phyloP scores from a whole-genome alignment of 2,329 filamentous ascomycete genomes.

The Claviceps africana region DNA sequence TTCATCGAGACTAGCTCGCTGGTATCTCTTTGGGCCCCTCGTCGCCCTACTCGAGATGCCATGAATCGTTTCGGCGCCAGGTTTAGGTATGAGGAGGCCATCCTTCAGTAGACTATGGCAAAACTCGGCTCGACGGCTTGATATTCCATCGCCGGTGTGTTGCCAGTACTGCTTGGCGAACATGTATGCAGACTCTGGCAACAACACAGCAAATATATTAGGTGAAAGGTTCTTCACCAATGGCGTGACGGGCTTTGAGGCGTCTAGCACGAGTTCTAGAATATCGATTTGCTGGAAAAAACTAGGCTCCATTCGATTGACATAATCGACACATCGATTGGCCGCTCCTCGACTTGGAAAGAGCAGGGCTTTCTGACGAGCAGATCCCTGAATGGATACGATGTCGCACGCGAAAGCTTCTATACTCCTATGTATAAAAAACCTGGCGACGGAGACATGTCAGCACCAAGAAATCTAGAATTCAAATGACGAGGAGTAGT shows the following conservation, averaged over 20 bases:
- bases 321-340: conserved; percentile 60
- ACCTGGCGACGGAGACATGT: conserved; percentile 37
- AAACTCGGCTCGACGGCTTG: conserved; percentile 82
- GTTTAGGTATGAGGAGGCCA: conserved; percentile 35
- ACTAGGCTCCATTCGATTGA: conserved; percentile 42
- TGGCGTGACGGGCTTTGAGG: conserved; percentile 34
- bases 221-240: conserved; percentile 42
- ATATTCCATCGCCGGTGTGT: conserved; percentile 84
- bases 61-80: conserved; percentile 13
- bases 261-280: conserved; percentile 49
- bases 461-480: not conserved
- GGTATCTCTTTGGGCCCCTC: conserved; percentile 73
- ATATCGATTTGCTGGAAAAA: conserved; percentile 34
- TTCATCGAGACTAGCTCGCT: conserved; percentile 31
- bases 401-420: conserved; percentile 58
- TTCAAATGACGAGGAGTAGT: not conserved
- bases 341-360: conserved; percentile 63
- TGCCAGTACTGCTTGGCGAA: conserved; percentile 95
- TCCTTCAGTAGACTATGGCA: conserved; percentile 63
- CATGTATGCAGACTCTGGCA: conserved; percentile 49
- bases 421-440: conserved; percentile 83
- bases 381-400: conserved; percentile 44
- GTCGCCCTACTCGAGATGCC: conserved; percentile 23
- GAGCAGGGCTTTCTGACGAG: conserved; percentile 59
- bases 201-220: conserved; percentile 56